Conservation (phyloP, 208 protist species). For the Leishmania arabica region DNA sequence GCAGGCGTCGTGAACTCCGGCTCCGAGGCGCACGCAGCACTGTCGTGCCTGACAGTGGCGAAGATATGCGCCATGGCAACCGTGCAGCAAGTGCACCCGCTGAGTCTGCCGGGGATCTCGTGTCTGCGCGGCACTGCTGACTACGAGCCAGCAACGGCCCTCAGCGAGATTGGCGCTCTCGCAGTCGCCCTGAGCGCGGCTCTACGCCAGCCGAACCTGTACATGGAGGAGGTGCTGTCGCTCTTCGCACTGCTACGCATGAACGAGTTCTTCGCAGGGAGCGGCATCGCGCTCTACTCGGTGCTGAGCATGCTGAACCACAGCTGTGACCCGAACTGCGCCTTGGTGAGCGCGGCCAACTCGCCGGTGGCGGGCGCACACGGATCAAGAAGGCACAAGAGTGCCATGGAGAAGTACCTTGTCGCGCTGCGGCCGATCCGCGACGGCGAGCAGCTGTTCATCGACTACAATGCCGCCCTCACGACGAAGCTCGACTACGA, state of each 20-base stretch:
- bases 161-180: conserved; percentile 75
- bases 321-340: conserved; percentile 89
- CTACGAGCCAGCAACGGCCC: conserved; percentile 78
- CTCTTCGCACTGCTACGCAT: conserved; percentile 86
- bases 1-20: conserved; percentile 15
- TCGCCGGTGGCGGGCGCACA: not conserved
- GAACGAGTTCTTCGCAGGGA: conserved; percentile 74
- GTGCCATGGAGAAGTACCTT: conserved; percentile 35
- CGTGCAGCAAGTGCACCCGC: conserved; percentile 73
- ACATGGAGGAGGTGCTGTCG: conserved; percentile 87
- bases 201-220: conserved; percentile 75
- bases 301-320: conserved; percentile 82
- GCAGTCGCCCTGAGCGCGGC: conserved; percentile 62
- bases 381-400: not conserved
- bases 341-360: conserved; percentile 40
- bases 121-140: conserved; percentile 63
- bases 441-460: conserved; percentile 86
- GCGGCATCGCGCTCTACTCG: conserved; percentile 70
- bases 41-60: conserved; percentile 73
- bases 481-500: conserved; percentile 72
- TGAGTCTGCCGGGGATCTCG: conserved; percentile 50
- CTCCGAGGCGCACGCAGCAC: conserved; percentile 56
- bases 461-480: conserved; percentile 81
- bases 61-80: conserved; percentile 86
- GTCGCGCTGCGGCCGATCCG: conserved; percentile 70